Conservation (phyloP, 805 yeast genomes). For the Ogataea wickerhamii region DNA sequence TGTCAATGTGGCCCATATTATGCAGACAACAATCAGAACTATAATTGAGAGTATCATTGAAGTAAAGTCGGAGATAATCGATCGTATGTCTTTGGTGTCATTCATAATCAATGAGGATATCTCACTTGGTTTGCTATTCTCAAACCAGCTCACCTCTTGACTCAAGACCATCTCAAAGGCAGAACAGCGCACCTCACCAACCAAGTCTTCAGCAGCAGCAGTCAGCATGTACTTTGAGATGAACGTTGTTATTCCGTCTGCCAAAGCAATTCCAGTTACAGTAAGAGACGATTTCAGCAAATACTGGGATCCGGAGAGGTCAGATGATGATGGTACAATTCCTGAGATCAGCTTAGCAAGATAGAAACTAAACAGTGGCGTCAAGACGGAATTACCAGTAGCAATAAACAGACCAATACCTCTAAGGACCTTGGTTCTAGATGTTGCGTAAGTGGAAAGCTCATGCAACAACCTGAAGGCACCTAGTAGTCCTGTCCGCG, state of each 20-base stretch:
- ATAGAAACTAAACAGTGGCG: slow-evolving; percentile 76
- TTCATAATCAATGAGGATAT: slow-evolving; percentile 68
- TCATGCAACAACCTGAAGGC: slow-evolving; percentile 28
- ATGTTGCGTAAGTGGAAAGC: slow-evolving; percentile 7
- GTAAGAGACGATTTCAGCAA: slow-evolving; percentile 64
- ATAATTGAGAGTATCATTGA: slow-evolving; percentile 51
- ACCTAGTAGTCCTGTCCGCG: slow-evolving; percentile 27
- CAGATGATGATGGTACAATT: slow-evolving; percentile 46
- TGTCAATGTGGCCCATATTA: slow-evolving; percentile 68
- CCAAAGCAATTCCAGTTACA: slow-evolving; percentile 57
- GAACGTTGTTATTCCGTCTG: slow-evolving; percentile 59
- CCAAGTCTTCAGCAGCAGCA: slow-evolving; percentile 66
- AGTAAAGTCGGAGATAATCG: slow-evolving; percentile 59
- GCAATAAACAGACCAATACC: slow-evolving; percentile 52
- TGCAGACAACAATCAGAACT: slow-evolving; percentile 54
- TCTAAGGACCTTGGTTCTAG: slow-evolving; percentile 23
- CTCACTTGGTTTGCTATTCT: slow-evolving; percentile 43
- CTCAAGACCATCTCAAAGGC: slow-evolving; percentile 47
- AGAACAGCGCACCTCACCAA: slow-evolving; percentile 45
- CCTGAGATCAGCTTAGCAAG: slow-evolving; percentile 67
- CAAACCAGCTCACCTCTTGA: slow-evolving; percentile 56
- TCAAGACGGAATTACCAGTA: slow-evolving; percentile 55
- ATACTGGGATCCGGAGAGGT: slow-evolving; percentile 26
- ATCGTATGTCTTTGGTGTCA: slow-evolving; percentile 75
- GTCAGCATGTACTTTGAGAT: slow-evolving; percentile 48